Base-by-base conservation (phyloP, 176 grass and related monocot species). In the Coix lacrymajobi region DNA sequence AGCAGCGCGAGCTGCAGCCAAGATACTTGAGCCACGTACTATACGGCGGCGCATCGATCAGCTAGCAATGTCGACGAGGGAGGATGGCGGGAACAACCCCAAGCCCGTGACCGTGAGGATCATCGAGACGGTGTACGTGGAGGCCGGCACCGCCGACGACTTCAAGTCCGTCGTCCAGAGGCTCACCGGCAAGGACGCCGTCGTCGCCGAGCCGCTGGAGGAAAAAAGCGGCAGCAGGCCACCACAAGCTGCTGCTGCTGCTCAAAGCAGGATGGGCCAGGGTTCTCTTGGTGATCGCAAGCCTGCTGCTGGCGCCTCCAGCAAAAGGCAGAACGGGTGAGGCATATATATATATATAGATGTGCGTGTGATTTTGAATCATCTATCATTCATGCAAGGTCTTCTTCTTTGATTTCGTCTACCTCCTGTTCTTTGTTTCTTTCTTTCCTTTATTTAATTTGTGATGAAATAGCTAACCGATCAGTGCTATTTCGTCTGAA, bases 91-190 rank as follows among this genome's bases (percentile, higher is more conserved):
- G n/a, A n/a, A n/a, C n/a, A 34, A 81, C 17, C 38, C 51, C 1
- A 87, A 87, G 38, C 71, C 64, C 0, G 33, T 91, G 83, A 81
- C 26, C 6, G 86, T 94, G 83, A 94, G 87, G 89, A 91, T 87
- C 71, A 82, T 94, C 80, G 92, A 94, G 86, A 94, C 92, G 79
- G 52, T 80, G 81, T 94, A 78, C 80, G 78, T 94, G 12, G 86
- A 94, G 75, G 90, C 92, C 7, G 80, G 81, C 70, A 86, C 56
- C 10, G 82, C 89, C 45, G 83, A 56, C 73, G 90, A 79, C 37
- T 94, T 91, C 84, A 91, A 91, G 90, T 87, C 89, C 68, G 81
- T 88, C 31, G 92, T 94, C 41, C 92, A 94, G 80, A 71, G 86
- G 41, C 66, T 94, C 77, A 94, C 92, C 66, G 92, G 92, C 30